A percentile compares a stretch with the other conserved stretches of the same genome.
Conservation (phyloP, 345 rosid species). For the Crucihimalaya himalaica region DNA sequence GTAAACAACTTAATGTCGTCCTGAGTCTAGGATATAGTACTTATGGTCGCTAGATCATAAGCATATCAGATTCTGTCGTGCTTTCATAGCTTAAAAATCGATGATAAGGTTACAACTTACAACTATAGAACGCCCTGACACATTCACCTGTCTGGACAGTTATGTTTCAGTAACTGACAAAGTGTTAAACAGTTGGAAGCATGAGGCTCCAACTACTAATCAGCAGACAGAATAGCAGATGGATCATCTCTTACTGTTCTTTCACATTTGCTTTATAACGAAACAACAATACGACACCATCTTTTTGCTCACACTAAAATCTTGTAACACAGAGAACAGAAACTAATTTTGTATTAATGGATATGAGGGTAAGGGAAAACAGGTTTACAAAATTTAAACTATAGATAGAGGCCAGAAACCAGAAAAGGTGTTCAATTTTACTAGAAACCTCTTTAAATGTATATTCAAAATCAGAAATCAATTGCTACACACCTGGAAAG, state of each 20-base stretch:
- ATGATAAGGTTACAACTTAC: not conserved
- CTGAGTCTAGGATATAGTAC: not conserved
- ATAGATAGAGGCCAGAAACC: constrained; percentile 12
- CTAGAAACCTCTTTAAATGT: constrained; percentile 17
- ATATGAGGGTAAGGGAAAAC: not conserved
- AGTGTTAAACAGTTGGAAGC: not conserved
- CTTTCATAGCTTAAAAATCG: not conserved
- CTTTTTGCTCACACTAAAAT: not conserved
- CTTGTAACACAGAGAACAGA: constrained; percentile 3
- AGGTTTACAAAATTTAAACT: constrained; percentile 34
- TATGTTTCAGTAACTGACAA: constrained; percentile 7
- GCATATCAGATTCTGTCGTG: not conserved
- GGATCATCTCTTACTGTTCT: not conserved
- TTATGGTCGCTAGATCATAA: not conserved
- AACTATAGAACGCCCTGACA: not conserved
- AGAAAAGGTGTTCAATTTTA: not conserved
- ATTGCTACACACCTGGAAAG: constrained; percentile 21
- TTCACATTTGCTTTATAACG: not conserved
- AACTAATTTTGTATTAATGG: constrained; percentile 27
- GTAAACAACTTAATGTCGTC: not conserved
- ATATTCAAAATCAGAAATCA: not conserved
- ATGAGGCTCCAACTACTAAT: not conserved
- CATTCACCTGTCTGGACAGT: not conserved
- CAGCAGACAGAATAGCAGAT: not conserved
- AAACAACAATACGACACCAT: not conserved